phyloP scores from a whole-genome alignment of 2,329 filamentous ascomycete species.

The Venturia pyrina region DNA sequence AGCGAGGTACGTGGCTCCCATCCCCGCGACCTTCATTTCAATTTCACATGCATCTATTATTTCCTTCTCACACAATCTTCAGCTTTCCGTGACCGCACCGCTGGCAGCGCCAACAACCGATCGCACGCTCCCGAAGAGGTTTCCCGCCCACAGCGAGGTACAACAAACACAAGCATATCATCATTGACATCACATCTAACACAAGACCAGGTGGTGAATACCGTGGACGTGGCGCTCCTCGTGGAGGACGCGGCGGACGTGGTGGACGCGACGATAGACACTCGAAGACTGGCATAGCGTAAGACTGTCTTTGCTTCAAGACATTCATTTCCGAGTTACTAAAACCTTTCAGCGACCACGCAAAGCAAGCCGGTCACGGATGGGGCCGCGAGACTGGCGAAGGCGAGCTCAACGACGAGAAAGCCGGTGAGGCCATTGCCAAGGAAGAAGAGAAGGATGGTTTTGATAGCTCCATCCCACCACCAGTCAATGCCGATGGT shows the following conservation, averaged over 20 bases:
- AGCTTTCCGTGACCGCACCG: slow-evolving; percentile 87
- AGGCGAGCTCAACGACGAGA: slow-evolving; percentile 82
- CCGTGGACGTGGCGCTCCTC: slow-evolving; percentile 34
- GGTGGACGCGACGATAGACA: slow-evolving; percentile 45
- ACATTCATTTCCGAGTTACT: not conserved
- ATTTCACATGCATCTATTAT: not conserved
- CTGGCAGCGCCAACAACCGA: slow-evolving; percentile 74
- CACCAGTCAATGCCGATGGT: slow-evolving; percentile 36
- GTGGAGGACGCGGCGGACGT: slow-evolving; percentile 41
- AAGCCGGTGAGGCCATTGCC: slow-evolving; percentile 82
- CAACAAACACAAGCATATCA: slow-evolving; percentile 30
- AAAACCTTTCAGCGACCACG: slow-evolving; percentile 50
- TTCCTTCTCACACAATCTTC: slow-evolving; percentile 12
- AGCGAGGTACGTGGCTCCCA: slow-evolving; percentile 66
- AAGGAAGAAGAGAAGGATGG: slow-evolving; percentile 71
- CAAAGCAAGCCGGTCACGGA: slow-evolving; percentile 79
- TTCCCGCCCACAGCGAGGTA: slow-evolving; percentile 23
- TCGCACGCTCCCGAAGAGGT: slow-evolving; percentile 66
- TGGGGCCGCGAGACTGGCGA: slow-evolving; percentile 80
- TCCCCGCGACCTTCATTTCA: not conserved
- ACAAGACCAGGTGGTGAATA: slow-evolving; percentile 28
- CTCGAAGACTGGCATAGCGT: slow-evolving; percentile 51
- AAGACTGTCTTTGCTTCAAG: slow-evolving; percentile 22
- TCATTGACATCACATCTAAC: not conserved
- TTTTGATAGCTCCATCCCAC: slow-evolving; percentile 31